Conservation (phyloP, 257 asterid genomes). For the Solanum appendiculatum region DNA sequence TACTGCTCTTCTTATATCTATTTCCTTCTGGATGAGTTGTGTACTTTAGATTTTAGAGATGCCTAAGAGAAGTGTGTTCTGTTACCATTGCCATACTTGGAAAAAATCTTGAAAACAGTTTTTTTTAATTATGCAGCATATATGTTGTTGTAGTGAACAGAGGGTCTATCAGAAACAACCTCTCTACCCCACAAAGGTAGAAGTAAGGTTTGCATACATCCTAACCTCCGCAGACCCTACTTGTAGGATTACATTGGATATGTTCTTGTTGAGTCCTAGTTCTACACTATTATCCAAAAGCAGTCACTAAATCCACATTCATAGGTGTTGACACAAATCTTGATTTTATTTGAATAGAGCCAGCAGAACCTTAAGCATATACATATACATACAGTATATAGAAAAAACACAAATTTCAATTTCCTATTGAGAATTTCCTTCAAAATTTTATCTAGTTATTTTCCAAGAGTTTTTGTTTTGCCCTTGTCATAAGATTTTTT, state of each 20-base stretch:
- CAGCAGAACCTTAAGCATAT: neutral
- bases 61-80: neutral
- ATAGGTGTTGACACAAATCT: neutral
- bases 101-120: neutral
- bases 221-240: neutral
- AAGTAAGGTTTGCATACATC: neutral
- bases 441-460: neutral
- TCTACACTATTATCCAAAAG: neutral
- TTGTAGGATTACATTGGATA: no score
- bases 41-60: neutral
- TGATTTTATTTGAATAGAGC: neutral
- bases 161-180: neutral
- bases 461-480: neutral
- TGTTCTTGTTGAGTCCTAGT: neutral
- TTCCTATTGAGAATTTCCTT: neutral
- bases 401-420: neutral
- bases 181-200: neutral
- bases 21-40: neutral
- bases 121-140: neutral
- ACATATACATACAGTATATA: neutral
- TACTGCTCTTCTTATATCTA: neutral
- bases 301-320: neutral
- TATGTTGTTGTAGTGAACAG: neutral
- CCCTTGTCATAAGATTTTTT: neutral
- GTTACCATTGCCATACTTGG: neutral